Base-by-base conservation (phyloP, 2,329 filamentous ascomycete genomes). In the Beauveria sp. region DNA sequence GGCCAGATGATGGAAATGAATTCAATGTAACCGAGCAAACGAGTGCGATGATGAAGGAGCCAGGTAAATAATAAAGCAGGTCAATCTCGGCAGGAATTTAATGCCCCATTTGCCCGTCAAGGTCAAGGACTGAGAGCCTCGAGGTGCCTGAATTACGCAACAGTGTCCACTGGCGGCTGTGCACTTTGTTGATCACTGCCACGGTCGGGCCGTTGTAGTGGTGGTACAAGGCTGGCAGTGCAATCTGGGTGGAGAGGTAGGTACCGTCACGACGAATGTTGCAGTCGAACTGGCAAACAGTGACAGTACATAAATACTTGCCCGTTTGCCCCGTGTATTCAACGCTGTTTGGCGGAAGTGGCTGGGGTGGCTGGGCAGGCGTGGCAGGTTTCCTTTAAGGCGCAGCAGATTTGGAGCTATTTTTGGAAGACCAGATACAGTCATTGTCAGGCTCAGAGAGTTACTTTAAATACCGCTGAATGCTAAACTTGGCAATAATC, bases 131-230 rank as follows among this genome's bases (percentile, higher is more conserved):
- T 43, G 38, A 56, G 28, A 31, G 14, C 16, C 28, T 38, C 31
- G 26, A 46, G 12, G 49, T 40, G 57, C 49, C 57, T 60, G 57
- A 53, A 49, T 60, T 40, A 60, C 57, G 57, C 57, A 60, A 60
- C 56, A 38, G 48, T 38, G 46, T 16, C 40, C 49, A 50, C 40
- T 31, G 16, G 40, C 40, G 57, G 48, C 49, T 60, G 57, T 52
- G 57, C 28, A 24, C n/a, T 43, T 28, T 24, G 40, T 46, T 50
- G 48, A 60, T 60, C 38, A 24, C 22, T 4, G 57, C 57, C 57
- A 38, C 46, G 12, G 18, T 40, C 18, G 12, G 20, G 43, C 18
- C 28, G 22, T 45, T 22, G 56, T 51, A 31, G 38, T 14, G 3
- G 6, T 16, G 46, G 48, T 60, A 60, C 57, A 60, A 45, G 40